Percentiles rank a stretch among this genome's conserved stretches.
These are phyloP conservation scores for Boletus rex-veris DNA, from an alignment of 768 basidiomycete genomes.

Conservation along the genomic window DNA sequence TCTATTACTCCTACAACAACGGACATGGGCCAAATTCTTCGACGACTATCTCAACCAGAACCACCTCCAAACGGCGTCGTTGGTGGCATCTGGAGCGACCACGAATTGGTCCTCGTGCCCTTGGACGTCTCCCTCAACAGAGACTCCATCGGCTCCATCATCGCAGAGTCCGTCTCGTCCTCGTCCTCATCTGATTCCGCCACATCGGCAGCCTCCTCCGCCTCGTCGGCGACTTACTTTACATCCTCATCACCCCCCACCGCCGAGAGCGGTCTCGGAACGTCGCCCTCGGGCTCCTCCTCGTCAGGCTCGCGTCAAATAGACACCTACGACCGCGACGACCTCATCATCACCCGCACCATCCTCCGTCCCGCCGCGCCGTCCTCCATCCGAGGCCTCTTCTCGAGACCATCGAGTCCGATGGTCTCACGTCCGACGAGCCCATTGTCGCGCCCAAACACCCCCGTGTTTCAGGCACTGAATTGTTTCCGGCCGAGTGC, in stretches of 20 bases:
- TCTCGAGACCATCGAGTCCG: slow-evolving; percentile 33
- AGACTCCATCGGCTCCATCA: slow-evolving; percentile 14
- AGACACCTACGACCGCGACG: slow-evolving; percentile 29
- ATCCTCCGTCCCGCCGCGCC: slow-evolving; percentile 35
- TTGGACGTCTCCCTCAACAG: slow-evolving; percentile 22
- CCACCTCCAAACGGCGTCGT: slow-evolving; percentile 18
- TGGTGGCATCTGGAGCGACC: slow-evolving; percentile 34
- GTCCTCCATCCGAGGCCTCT: slow-evolving; percentile 19
- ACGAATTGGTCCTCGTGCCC: slow-evolving; percentile 33
- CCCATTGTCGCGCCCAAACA: slow-evolving; percentile 22
- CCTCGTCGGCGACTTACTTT: slow-evolving; percentile 22
- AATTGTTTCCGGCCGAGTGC: slow-evolving; percentile 34
- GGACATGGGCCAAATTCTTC: slow-evolving; percentile 29
- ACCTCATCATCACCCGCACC: slow-evolving; percentile 35
- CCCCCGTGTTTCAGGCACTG: slow-evolving; percentile 23
- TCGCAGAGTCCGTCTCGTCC: slow-evolving; percentile 16
- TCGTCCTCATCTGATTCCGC: slow-evolving; percentile 10
- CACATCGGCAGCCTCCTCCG: slow-evolving; percentile 4
- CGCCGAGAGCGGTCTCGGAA: slow-evolving; percentile 6
- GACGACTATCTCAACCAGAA: slow-evolving; percentile 21
- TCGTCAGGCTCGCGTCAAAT: slow-evolving; percentile 16
- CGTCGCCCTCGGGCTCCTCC: slow-evolving; percentile 5
- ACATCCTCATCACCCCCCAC: slow-evolving; percentile 14
- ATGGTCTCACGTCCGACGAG: slow-evolving; percentile 26
- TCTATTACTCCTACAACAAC: slow-evolving; percentile 9